Base-by-base conservation (phyloP, 2,329 filamentous ascomycete genomes). In the Monilinia fructigena region DNA sequence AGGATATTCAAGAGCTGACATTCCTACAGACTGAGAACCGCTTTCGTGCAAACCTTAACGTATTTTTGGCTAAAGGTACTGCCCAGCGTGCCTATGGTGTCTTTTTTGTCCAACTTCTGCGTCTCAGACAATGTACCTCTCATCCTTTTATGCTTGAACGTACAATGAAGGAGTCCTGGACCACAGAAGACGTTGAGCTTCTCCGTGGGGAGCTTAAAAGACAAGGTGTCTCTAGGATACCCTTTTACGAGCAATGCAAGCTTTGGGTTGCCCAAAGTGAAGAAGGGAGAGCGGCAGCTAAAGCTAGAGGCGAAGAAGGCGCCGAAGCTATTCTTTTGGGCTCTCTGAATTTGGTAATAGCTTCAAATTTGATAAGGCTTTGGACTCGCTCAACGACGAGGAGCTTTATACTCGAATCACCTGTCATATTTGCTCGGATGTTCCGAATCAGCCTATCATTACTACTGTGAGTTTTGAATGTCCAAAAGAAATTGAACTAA, bases 361-460 rank as follows among this genome's bases (percentile, higher is more conserved):
- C 73, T 75, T 67, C 69, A 76, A 52, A 70, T 76, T 77, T 59
- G 63, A 70, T 23, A 68, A 69, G 68, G 71, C 62, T 11, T 70
- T 48, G 78, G 77, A 77, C 69, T 78, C 10, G 2, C 55, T 74
- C 12, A 56, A 66, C 52, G 65, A 73, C 23, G 63, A 63, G 14
- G 77, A 79, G 38, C 72, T 79, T 5, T 70, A 70, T 4, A 67
- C 72, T 5, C 70, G 78, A 4, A 75, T 72, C 0, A 69, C 72
- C 3, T 86, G 85, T 72, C 70, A 73, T 2, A 68, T 71, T 0
- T 87, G 86, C 74, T 69, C 72, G 2, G 70, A 72, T 28, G 59
- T 74, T 0, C 82, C 82, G 0, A 70, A 74, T 0, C 69, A 79
- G 0, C 77, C 82, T 0, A 74, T 78, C 12, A 75, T 83, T 40